Conservation (phyloP, 2,329 filamentous ascomycete genomes). For the Microascus cirrosus region DNA sequence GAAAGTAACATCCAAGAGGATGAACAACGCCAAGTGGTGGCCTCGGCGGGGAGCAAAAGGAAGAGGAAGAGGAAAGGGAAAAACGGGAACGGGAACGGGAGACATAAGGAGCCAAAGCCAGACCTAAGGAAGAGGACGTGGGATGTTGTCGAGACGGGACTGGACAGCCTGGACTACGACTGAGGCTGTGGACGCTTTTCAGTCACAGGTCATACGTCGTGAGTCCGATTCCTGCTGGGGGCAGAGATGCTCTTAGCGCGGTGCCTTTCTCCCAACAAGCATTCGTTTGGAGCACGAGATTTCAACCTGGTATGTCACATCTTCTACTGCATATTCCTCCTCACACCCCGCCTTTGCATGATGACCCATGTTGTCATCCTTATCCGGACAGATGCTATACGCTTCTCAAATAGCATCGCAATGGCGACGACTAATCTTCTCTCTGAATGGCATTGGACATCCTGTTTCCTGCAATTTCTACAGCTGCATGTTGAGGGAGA, state of each 20-base stretch:
- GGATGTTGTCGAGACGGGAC: slow-evolving; percentile 52
- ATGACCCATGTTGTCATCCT: slow-evolving; percentile 96
- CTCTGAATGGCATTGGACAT: slow-evolving; percentile 24
- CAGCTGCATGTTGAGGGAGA: neutral
- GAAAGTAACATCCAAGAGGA: neutral
- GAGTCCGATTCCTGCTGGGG: neutral
- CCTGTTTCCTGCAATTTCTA: neutral
- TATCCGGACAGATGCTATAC: slow-evolving; percentile 48
- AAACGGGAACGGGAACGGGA: slow-evolving; percentile 18
- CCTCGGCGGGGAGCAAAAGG: slow-evolving; percentile 19
- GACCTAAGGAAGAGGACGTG: slow-evolving; percentile 57
- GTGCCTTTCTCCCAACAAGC: neutral
- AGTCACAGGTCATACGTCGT: neutral
- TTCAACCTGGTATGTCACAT: slow-evolving; percentile 9
- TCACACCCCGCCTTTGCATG: slow-evolving; percentile 31
- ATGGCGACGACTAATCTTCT: slow-evolving; percentile 38
- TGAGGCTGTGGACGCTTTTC: slow-evolving; percentile 18
- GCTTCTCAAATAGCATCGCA: slow-evolving; percentile 7
- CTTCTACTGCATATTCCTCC: neutral
- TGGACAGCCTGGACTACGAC: slow-evolving; percentile 51
- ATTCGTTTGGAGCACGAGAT: neutral
- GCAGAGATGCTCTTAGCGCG: neutral
- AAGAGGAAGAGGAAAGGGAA: slow-evolving; percentile 24
- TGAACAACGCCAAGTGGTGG: slow-evolving; percentile 5
- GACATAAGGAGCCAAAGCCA: slow-evolving; percentile 33